Conservation (phyloP, 345 rosid genomes). For the Eucalyptus sp. region DNA sequence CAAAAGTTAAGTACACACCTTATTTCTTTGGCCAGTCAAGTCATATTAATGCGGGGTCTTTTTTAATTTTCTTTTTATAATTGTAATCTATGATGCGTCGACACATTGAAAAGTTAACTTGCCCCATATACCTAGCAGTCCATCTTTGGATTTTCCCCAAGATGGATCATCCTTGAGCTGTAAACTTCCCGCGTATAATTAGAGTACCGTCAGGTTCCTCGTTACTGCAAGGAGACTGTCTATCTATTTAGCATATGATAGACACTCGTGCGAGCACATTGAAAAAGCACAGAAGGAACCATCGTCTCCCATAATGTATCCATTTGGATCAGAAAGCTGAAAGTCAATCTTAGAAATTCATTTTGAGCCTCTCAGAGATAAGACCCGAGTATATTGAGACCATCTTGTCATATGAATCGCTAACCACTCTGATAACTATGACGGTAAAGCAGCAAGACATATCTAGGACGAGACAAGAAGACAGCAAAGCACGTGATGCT, state of each 20-base stretch:
- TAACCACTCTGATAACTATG: background rate
- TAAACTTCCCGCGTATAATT: background rate
- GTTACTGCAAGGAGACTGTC: background rate
- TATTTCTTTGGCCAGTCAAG: too few species aligned
- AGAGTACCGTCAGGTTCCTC: background rate
- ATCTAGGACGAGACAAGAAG: background rate
- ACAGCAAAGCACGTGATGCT: background rate
- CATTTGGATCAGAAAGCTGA: background rate
- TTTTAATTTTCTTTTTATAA: too few species aligned
- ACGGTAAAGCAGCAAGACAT: background rate
- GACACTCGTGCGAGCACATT: background rate
- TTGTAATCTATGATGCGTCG: accelerated
- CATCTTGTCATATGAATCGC: background rate
- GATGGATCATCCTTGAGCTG: background rate
- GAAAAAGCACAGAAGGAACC: background rate
- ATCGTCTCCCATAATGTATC: background rate
- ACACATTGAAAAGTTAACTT: background rate
- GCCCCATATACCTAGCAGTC: background rate
- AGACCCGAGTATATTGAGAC: background rate
- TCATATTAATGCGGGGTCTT: accelerated
- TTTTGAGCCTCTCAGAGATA: background rate
- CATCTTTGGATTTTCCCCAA: background rate
- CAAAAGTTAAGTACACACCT: too few species aligned
- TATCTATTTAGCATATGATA: background rate
- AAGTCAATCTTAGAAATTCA: background rate